phyloP scores from a whole-genome alignment of 768 basidiomycete species.

The Auricularia cornea region DNA sequence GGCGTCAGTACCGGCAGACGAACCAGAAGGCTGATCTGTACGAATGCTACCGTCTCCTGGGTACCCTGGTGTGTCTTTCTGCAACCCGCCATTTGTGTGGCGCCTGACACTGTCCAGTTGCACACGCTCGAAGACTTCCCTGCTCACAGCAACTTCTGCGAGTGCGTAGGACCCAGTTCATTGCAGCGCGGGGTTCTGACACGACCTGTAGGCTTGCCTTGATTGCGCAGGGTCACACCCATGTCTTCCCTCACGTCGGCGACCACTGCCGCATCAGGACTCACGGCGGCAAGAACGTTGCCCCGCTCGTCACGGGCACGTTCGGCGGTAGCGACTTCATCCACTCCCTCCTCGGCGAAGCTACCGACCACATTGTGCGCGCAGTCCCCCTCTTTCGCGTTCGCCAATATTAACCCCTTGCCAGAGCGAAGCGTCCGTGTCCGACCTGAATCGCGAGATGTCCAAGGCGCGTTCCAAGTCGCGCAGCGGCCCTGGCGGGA shows the following conservation, averaged over 20 bases:
- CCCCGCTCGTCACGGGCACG: slow-evolving; percentile 77
- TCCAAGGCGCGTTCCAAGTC: slow-evolving; percentile 56
- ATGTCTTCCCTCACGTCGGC: slow-evolving; percentile 85
- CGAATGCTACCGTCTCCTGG: slow-evolving; percentile 74
- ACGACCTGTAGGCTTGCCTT: slow-evolving; percentile 43
- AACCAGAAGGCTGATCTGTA: slow-evolving; percentile 62
- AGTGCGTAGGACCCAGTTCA: slow-evolving; percentile 30
- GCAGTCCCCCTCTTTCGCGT: not conserved
- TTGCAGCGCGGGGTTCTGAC: slow-evolving; percentile 18
- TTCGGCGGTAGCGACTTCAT: slow-evolving; percentile 77
- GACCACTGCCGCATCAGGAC: slow-evolving; percentile 66
- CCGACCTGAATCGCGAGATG: slow-evolving; percentile 75
- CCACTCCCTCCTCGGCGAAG: slow-evolving; percentile 58
- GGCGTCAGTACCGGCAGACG: slow-evolving; percentile 50
- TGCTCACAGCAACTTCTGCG: slow-evolving; percentile 87
- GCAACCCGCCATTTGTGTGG: not conserved
- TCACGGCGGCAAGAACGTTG: slow-evolving; percentile 65
- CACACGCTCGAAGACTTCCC: slow-evolving; percentile 83
- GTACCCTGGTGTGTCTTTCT: slow-evolving; percentile 44
- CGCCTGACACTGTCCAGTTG: too few species aligned
- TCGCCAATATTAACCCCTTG: not conserved
- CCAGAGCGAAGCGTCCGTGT: slow-evolving; percentile 62
- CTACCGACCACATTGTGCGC: slow-evolving; percentile 37
- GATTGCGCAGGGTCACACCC: slow-evolving; percentile 57
- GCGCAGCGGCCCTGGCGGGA: slow-evolving; percentile 25